Evolutionary conservation across 768 basidiomycete genomes (phyloP), one percentile per base, ranked within the genome.

Genomic region (Lyophyllum semitale): DNA sequence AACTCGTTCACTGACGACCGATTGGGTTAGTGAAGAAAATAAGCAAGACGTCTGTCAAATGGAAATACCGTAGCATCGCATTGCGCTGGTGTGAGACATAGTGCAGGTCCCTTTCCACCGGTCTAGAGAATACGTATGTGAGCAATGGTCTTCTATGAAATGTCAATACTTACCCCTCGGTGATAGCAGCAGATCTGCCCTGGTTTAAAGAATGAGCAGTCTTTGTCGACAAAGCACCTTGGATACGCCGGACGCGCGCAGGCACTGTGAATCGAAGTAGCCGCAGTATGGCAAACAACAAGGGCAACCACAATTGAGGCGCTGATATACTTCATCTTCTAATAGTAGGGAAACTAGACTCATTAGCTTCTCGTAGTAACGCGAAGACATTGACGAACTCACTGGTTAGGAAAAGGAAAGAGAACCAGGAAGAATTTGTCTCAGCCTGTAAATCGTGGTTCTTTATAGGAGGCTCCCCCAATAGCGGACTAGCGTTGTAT

Each of bases 161-260:
- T 23, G 20, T 42, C 9, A 13, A 8, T n/a, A 23, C 53, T n/a
- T 41, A 54, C 53, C 5, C 46, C 53, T 23, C 41, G 41, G 44
- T 53, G 52, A 27, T 53, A 53, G 27, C 52, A 53, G 30, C 52
- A 53, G 6, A 45, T 51, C 32, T 26, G 37, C 13, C 27, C 20
- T 22, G 3, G 20, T 11, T 25, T 22, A 1, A 17, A 13, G 20
- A 22, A 20, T n/a, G 27, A 37, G 27, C 52, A 53, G 18, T 53
- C 30, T 11, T 23, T 18, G 27, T 53, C 44, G 25, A 8, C 37
- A 15, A 33, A 22, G 33, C 52, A 53, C 12, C 37, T 29, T 20
- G 43, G 43, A 20, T 46, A 35, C 12, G 8, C 6, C 1, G 20
- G 18, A 25, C 41, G 12, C 6, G 6, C 22, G 11, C 8, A 12